These are phyloP conservation scores for Agaricus bisporus DNA, from an alignment of 768 basidiomycete species.

Conservation along the genomic window DNA sequence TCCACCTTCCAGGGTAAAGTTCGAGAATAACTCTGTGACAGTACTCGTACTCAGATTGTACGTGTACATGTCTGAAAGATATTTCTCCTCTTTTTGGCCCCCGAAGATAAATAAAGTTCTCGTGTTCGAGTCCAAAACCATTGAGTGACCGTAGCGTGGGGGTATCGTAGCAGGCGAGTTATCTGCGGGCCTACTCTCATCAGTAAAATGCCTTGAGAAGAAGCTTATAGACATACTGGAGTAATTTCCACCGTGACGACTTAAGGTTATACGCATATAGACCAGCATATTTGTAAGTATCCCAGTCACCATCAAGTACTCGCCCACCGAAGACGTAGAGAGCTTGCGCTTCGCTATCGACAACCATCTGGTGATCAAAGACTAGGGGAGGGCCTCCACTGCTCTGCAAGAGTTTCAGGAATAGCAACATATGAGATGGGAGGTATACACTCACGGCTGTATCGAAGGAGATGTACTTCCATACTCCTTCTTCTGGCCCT, in stretches of 20 bases:
- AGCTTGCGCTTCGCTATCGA: constrained; percentile 65
- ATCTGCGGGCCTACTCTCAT: constrained; percentile 16
- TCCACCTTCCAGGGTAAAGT: constrained; percentile 56
- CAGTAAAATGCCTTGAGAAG: constrained; percentile 2
- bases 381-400: constrained; percentile 67
- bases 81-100: constrained; percentile 62
- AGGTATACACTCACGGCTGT: constrained; percentile 44
- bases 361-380: constrained; percentile 78
- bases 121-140: constrained; percentile 62
- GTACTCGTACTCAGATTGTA: constrained; percentile 57
- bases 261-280: constrained; percentile 68
- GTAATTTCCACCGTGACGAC: constrained; percentile 57
- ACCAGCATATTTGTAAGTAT: constrained; percentile 57
- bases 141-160: constrained; percentile 71
- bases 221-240: constrained; percentile 45
- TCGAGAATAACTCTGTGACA: constrained; percentile 54
- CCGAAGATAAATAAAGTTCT: constrained; percentile 67
- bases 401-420: constrained; percentile 27
- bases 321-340: constrained; percentile 76
- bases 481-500: constrained; percentile 56
- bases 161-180: constrained; percentile 40
- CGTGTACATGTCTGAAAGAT: constrained; percentile 71
- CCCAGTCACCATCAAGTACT: constrained; percentile 60
- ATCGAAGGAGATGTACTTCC: constrained; percentile 66
- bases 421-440: neutral